A percentile compares a stretch with the other conserved stretches of the same genome.
phyloP scores from a whole-genome alignment of 108 stramenopile genomes.

The Ochromonas danica region DNA sequence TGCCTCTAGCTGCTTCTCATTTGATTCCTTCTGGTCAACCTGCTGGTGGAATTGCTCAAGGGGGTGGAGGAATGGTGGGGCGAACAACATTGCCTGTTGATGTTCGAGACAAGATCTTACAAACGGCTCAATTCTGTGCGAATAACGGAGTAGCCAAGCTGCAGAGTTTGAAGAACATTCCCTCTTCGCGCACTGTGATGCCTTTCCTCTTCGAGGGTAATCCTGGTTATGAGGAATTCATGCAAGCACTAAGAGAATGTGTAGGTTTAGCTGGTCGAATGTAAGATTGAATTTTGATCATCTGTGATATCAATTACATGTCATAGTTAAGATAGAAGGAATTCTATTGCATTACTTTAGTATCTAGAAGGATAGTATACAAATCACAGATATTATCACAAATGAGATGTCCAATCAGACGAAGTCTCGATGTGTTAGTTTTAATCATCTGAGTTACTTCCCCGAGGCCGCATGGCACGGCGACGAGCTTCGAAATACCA shows the following conservation, averaged over 20 bases:
- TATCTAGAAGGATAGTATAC: no score
- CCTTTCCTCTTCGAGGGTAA: constrained; percentile 3
- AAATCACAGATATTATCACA: no score
- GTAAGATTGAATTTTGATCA: no score
- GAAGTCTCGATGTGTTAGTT: no score
- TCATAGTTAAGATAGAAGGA: no score
- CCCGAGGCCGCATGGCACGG: background rate
- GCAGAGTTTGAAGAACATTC: background rate
- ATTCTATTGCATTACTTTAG: no score
- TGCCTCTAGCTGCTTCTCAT: background rate
- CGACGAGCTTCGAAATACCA: background rate
- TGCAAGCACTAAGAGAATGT: background rate
- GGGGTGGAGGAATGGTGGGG: no score
- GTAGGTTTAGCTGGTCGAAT: no score
- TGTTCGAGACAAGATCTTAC: background rate
- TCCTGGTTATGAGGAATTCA: constrained; percentile 15
- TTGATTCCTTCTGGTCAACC: background rate
- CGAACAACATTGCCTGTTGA: background rate
- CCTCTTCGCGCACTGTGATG: background rate
- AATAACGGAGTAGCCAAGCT: background rate
- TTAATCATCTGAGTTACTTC: no score
- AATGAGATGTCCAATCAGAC: no score
- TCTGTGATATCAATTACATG: no score
- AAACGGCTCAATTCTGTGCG: constrained; percentile 3
- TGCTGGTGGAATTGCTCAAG: background rate